Percentiles rank a stretch among this genome's conserved stretches.
These are phyloP conservation scores for Mycosphaerelloides madeirae DNA, from an alignment of 2,329 filamentous ascomycete genomes.

Conservation along the genomic window DNA sequence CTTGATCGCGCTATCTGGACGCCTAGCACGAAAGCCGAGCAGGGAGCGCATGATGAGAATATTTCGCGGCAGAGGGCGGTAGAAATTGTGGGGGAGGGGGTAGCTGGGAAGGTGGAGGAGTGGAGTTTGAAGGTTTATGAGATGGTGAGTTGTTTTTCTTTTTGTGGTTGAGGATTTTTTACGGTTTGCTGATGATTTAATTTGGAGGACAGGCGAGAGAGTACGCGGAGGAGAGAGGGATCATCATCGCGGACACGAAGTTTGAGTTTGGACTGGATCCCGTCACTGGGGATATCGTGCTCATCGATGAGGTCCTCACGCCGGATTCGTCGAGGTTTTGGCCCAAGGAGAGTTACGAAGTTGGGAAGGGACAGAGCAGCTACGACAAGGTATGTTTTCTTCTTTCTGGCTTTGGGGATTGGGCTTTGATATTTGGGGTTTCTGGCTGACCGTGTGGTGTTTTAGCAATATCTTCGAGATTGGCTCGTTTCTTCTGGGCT, in stretches of 20 bases:
- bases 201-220: constrained; percentile 46
- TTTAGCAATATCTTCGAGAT: constrained; percentile 58
- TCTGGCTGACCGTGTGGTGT: not conserved
- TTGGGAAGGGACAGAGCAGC: constrained; percentile 71
- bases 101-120: constrained; percentile 61
- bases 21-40: constrained; percentile 78
- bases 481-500: constrained; percentile 71
- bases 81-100: constrained; percentile 59
- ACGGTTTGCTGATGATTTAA: not conserved
- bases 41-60: constrained; percentile 78
- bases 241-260: constrained; percentile 74
- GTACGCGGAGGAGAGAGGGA: constrained; percentile 61
- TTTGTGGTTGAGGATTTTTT: not conserved
- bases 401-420: not conserved
- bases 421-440: not conserved
- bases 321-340: constrained; percentile 77
- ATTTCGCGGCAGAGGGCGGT: constrained; percentile 64
- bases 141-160: constrained; percentile 34
- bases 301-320: constrained; percentile 81
- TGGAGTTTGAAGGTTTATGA: constrained; percentile 62
- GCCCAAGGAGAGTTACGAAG: constrained; percentile 66
- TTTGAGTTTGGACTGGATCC: constrained; percentile 67
- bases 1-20: constrained; percentile 69
- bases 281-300: constrained; percentile 61
- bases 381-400: constrained; percentile 64